A percentile compares a stretch with the other conserved stretches of the same genome.
These are phyloP conservation scores for Henningerozyma blattae DNA, from an alignment of 805 yeast species.

Conservation along the genomic window DNA sequence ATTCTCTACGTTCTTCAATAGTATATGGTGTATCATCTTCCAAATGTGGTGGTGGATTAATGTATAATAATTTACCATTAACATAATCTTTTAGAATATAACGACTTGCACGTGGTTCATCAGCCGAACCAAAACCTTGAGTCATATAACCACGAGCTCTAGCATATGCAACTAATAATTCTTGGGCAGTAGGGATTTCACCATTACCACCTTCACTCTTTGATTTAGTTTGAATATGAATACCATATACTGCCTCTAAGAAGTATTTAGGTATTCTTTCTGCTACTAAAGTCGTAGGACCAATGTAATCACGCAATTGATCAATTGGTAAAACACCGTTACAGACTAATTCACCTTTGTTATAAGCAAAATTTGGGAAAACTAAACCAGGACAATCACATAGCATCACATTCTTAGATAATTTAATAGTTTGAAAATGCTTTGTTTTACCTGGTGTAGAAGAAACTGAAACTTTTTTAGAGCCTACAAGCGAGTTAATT, in stretches of 20 bases:
- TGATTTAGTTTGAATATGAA: constrained; percentile 66
- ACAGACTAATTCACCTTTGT: constrained; percentile 93
- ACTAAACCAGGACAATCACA: constrained; percentile 99
- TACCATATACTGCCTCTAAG: constrained; percentile 88
- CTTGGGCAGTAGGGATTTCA: constrained; percentile 70
- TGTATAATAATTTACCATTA: constrained; percentile 74
- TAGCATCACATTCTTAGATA: constrained; percentile 69
- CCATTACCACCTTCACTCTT: constrained; percentile 84
- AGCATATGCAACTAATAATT: constrained; percentile 82
- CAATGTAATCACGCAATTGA: constrained; percentile 84
- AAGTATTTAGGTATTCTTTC: constrained; percentile 81
- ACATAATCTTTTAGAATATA: constrained; percentile 90
- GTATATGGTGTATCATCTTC: constrained; percentile 42
- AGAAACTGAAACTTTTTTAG: constrained; percentile 96
- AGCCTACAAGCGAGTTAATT: constrained; percentile 89
- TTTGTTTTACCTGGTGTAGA: constrained; percentile 98
- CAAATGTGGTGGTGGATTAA: constrained; percentile 76
- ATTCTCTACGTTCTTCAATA: constrained; percentile 43
- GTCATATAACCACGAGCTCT: constrained; percentile 96
- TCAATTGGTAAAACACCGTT: constrained; percentile 98
- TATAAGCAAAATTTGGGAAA: constrained; percentile 93
- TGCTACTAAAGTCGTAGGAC: constrained; percentile 77
- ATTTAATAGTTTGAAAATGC: constrained; percentile 91
- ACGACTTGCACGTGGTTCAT: constrained; percentile 89
- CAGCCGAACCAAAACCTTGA: constrained; percentile 95